These are phyloP conservation scores for Biancaea sappan DNA, from an alignment of 306 rosid species.

Conservation along the genomic window DNA sequence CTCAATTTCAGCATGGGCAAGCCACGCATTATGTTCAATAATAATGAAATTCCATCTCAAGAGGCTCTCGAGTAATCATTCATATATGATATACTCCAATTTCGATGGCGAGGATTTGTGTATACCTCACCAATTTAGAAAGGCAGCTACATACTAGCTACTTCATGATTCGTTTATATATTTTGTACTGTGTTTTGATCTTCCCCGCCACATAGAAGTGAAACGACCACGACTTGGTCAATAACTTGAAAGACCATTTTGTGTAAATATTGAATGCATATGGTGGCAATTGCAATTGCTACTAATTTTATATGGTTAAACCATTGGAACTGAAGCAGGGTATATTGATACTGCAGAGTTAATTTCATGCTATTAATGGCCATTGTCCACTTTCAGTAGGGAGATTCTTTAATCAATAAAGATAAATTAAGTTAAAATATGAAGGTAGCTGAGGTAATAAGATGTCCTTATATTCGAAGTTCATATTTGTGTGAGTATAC, in stretches of 20 bases:
- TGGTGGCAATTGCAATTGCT: neutral
- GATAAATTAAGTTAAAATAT: too few relatives aligned
- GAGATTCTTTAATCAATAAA: too few relatives aligned
- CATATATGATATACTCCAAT: slow-evolving; percentile 19
- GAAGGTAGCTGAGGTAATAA: too few relatives aligned
- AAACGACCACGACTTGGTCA: neutral
- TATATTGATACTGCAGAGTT: neutral
- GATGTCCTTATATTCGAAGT: too few relatives aligned
- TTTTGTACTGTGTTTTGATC: neutral
- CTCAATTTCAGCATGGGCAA: slow-evolving; percentile 99
- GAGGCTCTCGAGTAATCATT: slow-evolving; percentile 42
- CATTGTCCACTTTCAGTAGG: neutral
- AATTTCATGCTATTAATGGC: neutral
- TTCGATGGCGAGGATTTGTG: slow-evolving; percentile 37
- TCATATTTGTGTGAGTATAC: too few relatives aligned
- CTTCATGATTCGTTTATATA: slow-evolving; percentile 19
- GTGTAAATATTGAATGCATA: neutral
- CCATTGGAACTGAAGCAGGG: neutral
- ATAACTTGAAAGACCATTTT: neutral
- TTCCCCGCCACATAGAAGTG: neutral
- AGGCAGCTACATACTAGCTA: slow-evolving; percentile 42
- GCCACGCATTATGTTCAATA: slow-evolving; percentile 80
- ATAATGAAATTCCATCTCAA: slow-evolving; percentile 56
- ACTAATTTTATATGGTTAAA: neutral
- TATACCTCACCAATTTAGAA: slow-evolving; percentile 49